Conservation (phyloP, 2,329 filamentous ascomycete genomes). For the Apiospora aurea region DNA sequence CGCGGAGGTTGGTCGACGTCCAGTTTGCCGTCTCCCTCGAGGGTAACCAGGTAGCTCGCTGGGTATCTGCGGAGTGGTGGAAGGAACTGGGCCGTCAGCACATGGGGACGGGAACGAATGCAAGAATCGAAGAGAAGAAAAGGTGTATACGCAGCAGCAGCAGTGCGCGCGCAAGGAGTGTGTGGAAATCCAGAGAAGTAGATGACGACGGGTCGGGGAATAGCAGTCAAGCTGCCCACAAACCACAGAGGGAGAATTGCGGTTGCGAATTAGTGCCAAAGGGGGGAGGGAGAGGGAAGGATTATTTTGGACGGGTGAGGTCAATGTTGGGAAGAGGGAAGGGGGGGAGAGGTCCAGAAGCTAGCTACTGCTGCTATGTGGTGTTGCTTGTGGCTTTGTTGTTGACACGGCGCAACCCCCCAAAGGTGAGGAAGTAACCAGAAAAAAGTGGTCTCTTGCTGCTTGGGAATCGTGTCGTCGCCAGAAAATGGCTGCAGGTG, state of each 20-base stretch:
- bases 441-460: constrained; percentile 24
- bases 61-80: constrained; percentile 18
- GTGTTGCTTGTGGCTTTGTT: constrained; percentile 22
- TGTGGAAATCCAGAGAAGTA: constrained; percentile 18
- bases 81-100: constrained; percentile 23
- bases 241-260: constrained; percentile 22
- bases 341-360: constrained; percentile 31
- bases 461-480: constrained; percentile 20
- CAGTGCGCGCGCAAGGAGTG: constrained; percentile 23
- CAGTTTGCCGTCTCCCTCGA: constrained; percentile 22
- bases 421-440: constrained; percentile 23
- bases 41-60: neutral
- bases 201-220: constrained; percentile 1
- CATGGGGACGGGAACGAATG: constrained; percentile 25
- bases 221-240: constrained; percentile 24
- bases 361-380: constrained; percentile 26
- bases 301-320: constrained; percentile 17
- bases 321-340: constrained; percentile 27
- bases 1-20: constrained; percentile 20
- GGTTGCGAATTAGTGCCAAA: constrained; percentile 21
- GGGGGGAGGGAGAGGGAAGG: constrained; percentile 18
- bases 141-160: constrained; percentile 22
- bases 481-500: constrained; percentile 10
- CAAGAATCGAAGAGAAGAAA: constrained; percentile 21
- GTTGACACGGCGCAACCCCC: constrained; percentile 25